Evolutionary conservation across 192 early-diverging fungal species (phyloP), one percentile per base, ranked within the genome.

Genomic region (Backusella tarrabulga): DNA sequence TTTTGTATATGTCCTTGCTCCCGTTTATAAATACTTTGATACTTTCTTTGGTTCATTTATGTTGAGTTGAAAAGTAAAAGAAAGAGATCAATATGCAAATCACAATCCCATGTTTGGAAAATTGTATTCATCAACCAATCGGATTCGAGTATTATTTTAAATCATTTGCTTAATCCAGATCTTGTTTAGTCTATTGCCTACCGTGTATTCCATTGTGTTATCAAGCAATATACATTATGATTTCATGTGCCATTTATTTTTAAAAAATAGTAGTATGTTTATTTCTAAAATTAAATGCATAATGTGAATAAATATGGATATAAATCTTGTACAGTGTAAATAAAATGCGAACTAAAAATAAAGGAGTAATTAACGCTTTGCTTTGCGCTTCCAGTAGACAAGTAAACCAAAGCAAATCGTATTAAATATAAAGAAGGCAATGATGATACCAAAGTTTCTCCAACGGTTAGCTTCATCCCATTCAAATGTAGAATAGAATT

Each of bases 371-470:
- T 78, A 82, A 44, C 80, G 44, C 21, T 77, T 50, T 21, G 63
- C 73, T 19, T 72, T 74, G 34, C 77, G 42, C 71, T 87, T 85
- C 86, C 77, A 85, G 44, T 80, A 84, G 40, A 87, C 72, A 34
- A 81, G 78, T 26, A 69, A 72, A 42, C 82, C 54, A 75, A 80
- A 85, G 3, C 90, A 80, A 19, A 86, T 14, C 11, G 88, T 69
- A 72, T 95, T 94, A 79, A 93, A 92, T 1, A 73, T 74, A 34
- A 83, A 82, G 77, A 90, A 93, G 5, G 83, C 85, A 17, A 87
- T 83, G 70, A 95, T 66, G 66, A 94, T 89, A 40, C 90, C 89
- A 77, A 92, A 77, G 80, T 94, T 91, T 72, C 92, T 86, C 91
- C 91, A 95, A 14, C 87, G 85, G 78, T 94, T 68, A 17, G 38